Base-by-base conservation (phyloP, 148 eudicot genomes). In the Suaeda aralocaspica region DNA sequence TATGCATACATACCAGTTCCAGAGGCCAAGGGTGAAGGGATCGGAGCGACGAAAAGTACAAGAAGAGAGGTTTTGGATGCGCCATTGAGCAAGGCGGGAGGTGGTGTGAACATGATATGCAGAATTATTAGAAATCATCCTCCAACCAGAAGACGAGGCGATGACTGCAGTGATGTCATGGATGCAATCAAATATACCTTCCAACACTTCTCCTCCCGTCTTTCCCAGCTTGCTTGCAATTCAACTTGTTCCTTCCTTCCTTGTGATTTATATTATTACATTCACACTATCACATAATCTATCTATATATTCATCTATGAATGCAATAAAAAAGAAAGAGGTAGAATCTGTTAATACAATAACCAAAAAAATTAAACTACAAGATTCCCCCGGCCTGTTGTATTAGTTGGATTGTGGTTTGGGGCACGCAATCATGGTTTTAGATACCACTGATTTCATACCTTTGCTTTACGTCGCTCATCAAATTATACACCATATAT, bases 61-160 rank as follows among this genome's bases (percentile, higher is more conserved):
- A 18, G 93, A 83, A 33, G 91, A 83, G 45, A 84, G 69, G 45
- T 81, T 84, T 14, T 90, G 86, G 77, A 90, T 83, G 45, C 96
- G 64, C 96, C 96, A 90, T 84, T 90, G 96, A 59, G 93, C 93
- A 26, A 90, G 89, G 18, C 96, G 87, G 55, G 89, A 84, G 19
- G 89, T 85, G 22, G 96, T 90, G 30, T 84, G 89, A 6, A 89
- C 89, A 3, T 86, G 80, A 41, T 89, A 89, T 36, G 86, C 87
- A 29, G 89, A 83, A 18, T 83, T 89, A 59, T 74, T 86, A 72
- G 41, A 36, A 73, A 85, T 92, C 80, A 73, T 72, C 68, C 66
- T 64, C 70, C 69, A 62, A 68, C 70, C 63, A 15, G 51, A 34
- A 6, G 64, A 69, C 4, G 74, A 71, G 36, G 75, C 78, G 15